Evolutionary conservation across 2,329 filamentous ascomycete species (phyloP).

Genomic region (Sporothrix protearum): DNA sequence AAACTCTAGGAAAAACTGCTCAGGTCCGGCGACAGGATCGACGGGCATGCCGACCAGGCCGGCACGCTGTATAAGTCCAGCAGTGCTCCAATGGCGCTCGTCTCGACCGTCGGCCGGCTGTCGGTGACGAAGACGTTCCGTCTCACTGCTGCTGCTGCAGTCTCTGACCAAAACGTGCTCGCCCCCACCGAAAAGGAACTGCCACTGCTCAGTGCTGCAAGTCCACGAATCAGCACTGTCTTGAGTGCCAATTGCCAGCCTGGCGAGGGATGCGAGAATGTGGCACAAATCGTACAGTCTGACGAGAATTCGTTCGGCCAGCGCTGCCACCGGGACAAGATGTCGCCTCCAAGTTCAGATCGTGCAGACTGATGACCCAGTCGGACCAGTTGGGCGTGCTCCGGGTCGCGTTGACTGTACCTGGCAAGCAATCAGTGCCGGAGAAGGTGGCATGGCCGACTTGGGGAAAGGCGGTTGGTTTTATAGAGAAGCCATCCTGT

Average conservation of each 20-base stretch:
- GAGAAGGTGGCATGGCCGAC: not conserved
- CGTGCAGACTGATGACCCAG: conserved; percentile 5
- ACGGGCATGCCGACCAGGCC: conserved; percentile 11
- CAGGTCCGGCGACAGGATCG: not conserved
- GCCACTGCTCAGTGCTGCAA: conserved; percentile 1
- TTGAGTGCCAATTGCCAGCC: conserved; percentile 14
- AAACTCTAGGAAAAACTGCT: not conserved
- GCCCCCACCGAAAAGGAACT: not conserved
- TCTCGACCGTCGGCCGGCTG: not conserved
- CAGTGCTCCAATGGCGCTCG: not conserved
- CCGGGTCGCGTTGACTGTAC: conserved; percentile 7
- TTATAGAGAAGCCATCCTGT: conserved; percentile 6
- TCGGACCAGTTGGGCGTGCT: conserved; percentile 13
- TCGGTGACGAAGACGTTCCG: not conserved
- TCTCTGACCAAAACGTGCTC: not conserved
- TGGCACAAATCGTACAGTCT: not conserved
- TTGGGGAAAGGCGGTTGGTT: conserved; percentile 1
- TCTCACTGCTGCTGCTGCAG: not conserved
- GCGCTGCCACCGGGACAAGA: not conserved
- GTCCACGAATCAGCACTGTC: not conserved
- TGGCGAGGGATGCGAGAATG: not conserved
- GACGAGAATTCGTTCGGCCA: not conserved
- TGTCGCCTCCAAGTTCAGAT: not conserved
- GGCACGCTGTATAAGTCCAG: conserved; percentile 11
- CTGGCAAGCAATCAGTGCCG: not conserved